Conservation (phyloP, 2,329 filamentous ascomycete genomes). For the Cordyceps fumosorosea region DNA sequence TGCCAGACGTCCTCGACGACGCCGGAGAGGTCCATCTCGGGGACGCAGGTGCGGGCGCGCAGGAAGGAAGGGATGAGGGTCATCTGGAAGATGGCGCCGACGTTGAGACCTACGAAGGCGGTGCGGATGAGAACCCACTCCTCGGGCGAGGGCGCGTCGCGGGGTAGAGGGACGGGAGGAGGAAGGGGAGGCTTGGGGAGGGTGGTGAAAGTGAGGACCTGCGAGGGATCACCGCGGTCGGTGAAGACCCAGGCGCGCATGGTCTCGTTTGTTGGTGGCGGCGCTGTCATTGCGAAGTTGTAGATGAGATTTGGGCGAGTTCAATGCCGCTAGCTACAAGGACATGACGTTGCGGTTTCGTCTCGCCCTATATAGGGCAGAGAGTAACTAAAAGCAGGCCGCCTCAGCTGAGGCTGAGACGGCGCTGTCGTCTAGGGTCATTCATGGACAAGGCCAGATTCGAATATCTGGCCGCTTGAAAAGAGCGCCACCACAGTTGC, state of each 20-base stretch:
- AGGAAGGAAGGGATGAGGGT: conserved; percentile 32
- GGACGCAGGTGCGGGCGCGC: conserved; percentile 29
- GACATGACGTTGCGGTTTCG: not conserved
- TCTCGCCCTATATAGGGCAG: not conserved
- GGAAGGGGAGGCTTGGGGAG: conserved; percentile 21
- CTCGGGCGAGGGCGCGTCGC: conserved; percentile 21
- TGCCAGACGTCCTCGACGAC: conserved; percentile 30
- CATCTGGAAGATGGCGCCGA: conserved; percentile 36
- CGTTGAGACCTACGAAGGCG: conserved; percentile 39
- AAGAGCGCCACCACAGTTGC: not conserved
- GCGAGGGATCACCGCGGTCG: conserved; percentile 21
- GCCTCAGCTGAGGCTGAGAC: conserved; percentile 5
- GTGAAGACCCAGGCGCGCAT: conserved; percentile 25
- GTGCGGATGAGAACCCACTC: conserved; percentile 35
- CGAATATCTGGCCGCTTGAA: not conserved
- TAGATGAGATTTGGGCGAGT: too few relatives aligned
- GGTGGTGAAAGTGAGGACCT: conserved; percentile 22
- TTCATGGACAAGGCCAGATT: not conserved
- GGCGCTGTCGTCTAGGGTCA: not conserved
- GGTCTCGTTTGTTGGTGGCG: not conserved
- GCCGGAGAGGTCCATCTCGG: conserved; percentile 39
- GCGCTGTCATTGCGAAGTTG: not conserved
- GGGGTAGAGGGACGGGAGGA: conserved; percentile 22
- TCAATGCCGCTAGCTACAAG: not conserved
- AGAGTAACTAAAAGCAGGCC: too few relatives aligned